phyloP scores from a whole-genome alignment of 2,329 filamentous ascomycete genomes.

The Verticillium nonalfalfae region DNA sequence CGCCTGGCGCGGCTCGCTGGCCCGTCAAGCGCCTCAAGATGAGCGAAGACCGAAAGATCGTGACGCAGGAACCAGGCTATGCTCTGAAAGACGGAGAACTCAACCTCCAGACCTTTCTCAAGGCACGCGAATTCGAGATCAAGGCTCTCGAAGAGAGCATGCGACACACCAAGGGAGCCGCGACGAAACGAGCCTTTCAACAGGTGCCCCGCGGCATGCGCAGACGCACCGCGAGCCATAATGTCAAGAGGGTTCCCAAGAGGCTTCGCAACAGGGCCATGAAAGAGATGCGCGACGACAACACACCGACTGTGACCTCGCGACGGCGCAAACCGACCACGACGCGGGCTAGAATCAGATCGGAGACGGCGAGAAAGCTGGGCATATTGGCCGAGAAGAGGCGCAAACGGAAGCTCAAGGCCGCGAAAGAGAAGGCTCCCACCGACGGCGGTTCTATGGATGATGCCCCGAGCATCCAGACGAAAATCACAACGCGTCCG shows the following conservation, averaged over 20 bases:
- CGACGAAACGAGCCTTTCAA: constrained; percentile 75
- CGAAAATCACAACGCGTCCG: constrained; percentile 29
- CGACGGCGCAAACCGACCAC: constrained; percentile 55
- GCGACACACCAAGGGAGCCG: constrained; percentile 58
- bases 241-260: constrained; percentile 82
- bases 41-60: constrained; percentile 41
- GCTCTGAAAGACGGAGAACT: constrained; percentile 68
- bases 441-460: constrained; percentile 17
- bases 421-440: constrained; percentile 22
- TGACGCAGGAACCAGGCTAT: constrained; percentile 41
- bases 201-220: constrained; percentile 79
- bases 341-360: constrained; percentile 55
- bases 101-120: constrained; percentile 77
- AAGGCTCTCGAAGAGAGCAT: constrained; percentile 78
- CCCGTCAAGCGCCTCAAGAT: constrained; percentile 38
- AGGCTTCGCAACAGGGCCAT: constrained; percentile 64
- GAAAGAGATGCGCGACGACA: constrained; percentile 78
- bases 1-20: constrained; percentile 15
- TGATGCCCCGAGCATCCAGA: constrained; percentile 13
- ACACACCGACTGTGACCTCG: constrained; percentile 72
- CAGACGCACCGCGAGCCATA: constrained; percentile 87
- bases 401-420: constrained; percentile 33
- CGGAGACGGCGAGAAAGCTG: constrained; percentile 70
- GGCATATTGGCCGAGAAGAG: constrained; percentile 55
- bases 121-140: constrained; percentile 85